Evolutionary conservation across 208 protist genomes (phyloP), one percentile per base, ranked within the genome.

Genomic region (Jaenimonas drosophilae): DNA sequence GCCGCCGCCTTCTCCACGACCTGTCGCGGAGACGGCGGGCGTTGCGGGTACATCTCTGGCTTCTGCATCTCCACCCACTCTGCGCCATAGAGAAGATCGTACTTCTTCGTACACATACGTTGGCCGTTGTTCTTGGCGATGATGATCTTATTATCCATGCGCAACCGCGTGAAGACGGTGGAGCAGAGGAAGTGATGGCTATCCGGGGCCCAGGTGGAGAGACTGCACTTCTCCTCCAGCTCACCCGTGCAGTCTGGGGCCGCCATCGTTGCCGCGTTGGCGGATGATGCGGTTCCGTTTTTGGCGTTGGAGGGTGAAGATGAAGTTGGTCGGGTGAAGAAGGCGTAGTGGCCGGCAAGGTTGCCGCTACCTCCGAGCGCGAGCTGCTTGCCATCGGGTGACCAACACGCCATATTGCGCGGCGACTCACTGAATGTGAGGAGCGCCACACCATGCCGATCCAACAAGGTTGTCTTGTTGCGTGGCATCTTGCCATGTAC

Each of bases 381-480:
- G 53, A 91, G 86, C 33, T 40, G 58, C 20, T 57, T 48, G 3
- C 82, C 82, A 59, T 86, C 73, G 9, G 82, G 84, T 0, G 78
- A 51, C 84, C 84, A 95, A 34, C 57, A 17, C 27, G 68, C 76
- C 49, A 79, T 71, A 63, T 95, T 95, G 19, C 84, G 74, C 28
- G 88, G 84, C 2, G 73, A 78, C 62, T 88, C 78, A 33, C 73
- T 76, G 51, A 95, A 91, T 4, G 74, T 90, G 59, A 90, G 64
- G 16, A 91, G 61, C n/a, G 76, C 68, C 7, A 81, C 61, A 37
- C 82, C 82, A 31, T 56, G 58, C 45, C 76, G 87, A 61, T 66
- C 76, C 55, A 82, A 92, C 6, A 94, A 59, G 6, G 85, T 94
- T 27, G 84, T 85, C 61, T 88, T 91, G 52, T 94, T 94, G 16